A percentile compares a stretch with the other conserved stretches of the same genome.
Conservation (phyloP, 805 yeast species). For the Tetrapisispora pingtungensis region DNA sequence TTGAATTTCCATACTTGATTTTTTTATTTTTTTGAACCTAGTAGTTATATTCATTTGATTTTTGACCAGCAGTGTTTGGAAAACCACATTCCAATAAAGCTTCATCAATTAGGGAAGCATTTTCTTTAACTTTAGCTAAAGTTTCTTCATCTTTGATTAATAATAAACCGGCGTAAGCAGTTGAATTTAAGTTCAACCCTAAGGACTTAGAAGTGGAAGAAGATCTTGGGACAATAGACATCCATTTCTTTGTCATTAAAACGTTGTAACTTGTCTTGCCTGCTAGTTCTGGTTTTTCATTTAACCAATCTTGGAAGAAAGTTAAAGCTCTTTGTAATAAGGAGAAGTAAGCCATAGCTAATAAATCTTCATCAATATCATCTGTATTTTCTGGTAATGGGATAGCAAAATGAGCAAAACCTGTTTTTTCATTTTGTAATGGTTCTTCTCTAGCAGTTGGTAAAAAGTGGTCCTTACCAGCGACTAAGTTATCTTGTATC, state of each 20-base stretch:
- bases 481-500: constrained; percentile 44
- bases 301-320: constrained; percentile 45
- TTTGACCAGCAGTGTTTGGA: constrained; percentile 46
- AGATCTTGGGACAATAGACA: constrained; percentile 75
- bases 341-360: constrained; percentile 62
- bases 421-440: constrained; percentile 44
- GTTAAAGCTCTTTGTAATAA: constrained; percentile 66
- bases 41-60: constrained; percentile 52
- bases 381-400: constrained; percentile 43
- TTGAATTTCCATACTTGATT: background rate
- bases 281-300: constrained; percentile 17
- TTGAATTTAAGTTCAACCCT: constrained; percentile 58
- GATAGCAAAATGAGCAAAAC: constrained; percentile 77
- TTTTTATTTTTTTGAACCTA: constrained; percentile 15
- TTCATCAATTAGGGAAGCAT: constrained; percentile 34
- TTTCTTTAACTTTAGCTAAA: constrained; percentile 38
- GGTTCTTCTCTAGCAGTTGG: constrained; percentile 54
- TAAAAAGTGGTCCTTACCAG: constrained; percentile 38
- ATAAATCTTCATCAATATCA: constrained; percentile 42
- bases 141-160: constrained; percentile 61
- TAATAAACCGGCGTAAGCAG: constrained; percentile 72
- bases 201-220: constrained; percentile 37
- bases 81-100: constrained; percentile 56
- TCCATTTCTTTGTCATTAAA: constrained; percentile 71
- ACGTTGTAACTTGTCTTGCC: constrained; percentile 62